phyloP scores from a whole-genome alignment of 179 eudicot species.

The Silene vulgaris region DNA sequence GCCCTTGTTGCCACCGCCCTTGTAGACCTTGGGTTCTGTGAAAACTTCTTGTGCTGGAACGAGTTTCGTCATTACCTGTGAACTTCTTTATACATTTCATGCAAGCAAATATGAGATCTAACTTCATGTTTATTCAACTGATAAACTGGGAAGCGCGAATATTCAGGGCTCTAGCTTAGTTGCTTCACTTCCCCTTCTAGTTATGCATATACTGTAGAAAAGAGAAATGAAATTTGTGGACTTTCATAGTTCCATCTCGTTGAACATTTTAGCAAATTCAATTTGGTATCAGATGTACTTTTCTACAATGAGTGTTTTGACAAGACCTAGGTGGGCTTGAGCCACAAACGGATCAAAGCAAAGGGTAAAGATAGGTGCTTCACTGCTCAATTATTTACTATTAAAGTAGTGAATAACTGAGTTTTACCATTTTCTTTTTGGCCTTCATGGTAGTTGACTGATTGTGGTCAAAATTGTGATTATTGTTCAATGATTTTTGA shows the following conservation, averaged over 20 bases:
- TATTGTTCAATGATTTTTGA: too few species aligned
- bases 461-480: neutral
- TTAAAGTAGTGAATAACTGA: too few species aligned
- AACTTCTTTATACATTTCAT: neutral
- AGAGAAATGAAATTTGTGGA: neutral
- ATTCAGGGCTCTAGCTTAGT: neutral
- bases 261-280: neutral
- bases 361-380: neutral
- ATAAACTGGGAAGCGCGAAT: neutral
- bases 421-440: neutral
- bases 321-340: neutral
- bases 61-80: neutral
- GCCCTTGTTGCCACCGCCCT: neutral
- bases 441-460: neutral
- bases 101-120: neutral
- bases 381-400: conserved; percentile 3
- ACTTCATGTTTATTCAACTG: too few species aligned
- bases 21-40: neutral
- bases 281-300: neutral
- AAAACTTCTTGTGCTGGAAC: too few species aligned
- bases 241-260: neutral
- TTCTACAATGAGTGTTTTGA: conserved; percentile 6
- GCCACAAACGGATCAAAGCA: neutral
- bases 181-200: neutral
- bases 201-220: neutral